Base-by-base conservation (phyloP, 305 asterid genomes). In the Coffea humblotiana region DNA sequence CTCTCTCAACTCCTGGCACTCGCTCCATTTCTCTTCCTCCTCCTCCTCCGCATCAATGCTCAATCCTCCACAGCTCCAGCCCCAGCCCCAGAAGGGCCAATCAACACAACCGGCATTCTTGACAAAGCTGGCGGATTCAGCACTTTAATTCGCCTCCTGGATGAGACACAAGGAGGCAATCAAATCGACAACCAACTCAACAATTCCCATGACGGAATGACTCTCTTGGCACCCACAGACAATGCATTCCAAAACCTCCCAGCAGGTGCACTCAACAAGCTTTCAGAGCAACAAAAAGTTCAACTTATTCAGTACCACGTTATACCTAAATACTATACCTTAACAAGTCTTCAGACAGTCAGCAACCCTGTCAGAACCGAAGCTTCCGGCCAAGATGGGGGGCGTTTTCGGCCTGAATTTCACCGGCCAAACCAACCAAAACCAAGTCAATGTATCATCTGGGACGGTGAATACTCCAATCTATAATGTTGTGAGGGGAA, bases 331-430 rank as follows among this genome's bases (percentile, higher is more conserved):
- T 95, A 58, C 90, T 95, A 95, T 89, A 76, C 89, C 4, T 54
- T 92, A 10, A 80, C 80, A 1, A 74, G 51, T 76, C 87, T 95
- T 60, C 83, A 71, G 12, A 81, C 96, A 2, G 93, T 91, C 37
- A 93, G 97, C 90, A 95, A 92, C 83, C 99, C 98, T 21, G 98
- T 94, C 51, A 82, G 93, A 76, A 95, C 99, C 5, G 96, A 84
- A 80, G 94, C 97, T 13, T 80, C 85, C 75, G 98, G 96, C 3
- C 90, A 84, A 81, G 89, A 91, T 71, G 87, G 90, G 90, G 52
- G 74, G 80, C 0, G 82, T 77, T 8, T 95, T 84, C 83, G 94
- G 91, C n/a, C 92, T 95, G 32, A 70, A 84, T 82, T 80, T 95
- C 87, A 81, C 91, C 67, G 94, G 94, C 3, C 83, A 78, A 60